Evolutionary conservation across 805 yeast species (phyloP), one percentile per base, ranked within the genome.

Genomic region (Candida endomychidarum): DNA sequence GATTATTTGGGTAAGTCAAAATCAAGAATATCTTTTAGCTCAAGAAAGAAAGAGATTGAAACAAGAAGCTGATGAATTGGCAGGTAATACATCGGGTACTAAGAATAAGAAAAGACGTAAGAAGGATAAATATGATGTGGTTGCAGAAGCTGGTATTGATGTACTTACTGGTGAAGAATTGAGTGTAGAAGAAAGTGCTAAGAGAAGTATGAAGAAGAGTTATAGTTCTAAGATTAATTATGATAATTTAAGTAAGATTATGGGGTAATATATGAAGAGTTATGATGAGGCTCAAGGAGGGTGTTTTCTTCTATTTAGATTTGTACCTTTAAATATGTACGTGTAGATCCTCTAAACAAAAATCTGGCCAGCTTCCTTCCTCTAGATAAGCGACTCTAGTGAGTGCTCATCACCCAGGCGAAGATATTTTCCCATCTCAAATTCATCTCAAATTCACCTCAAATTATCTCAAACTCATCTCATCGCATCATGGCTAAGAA

Each of bases 171-270:
- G 67, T 5, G 75, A 67, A 32, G 58, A 68, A 6, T 58, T 73
- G 22, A 67, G 86, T 2, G 86, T 96, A 0, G 87, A 85, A 1
- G 95, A 84, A 38, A 81, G 84, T 54, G 93, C 93, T 2, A 83
- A 78, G 55, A 78, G 36, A 20, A 14, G 8, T 12, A 29, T 28
- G 21, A 84, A 81, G 61, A 82, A 86, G 54, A 72, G 85, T 5
- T 81, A 83, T 49, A 86, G 96, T 19, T 85, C 83, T 64, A 93
- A 93, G 70, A 85, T 93, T 60, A 93, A 93, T 61, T 93, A 93
- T 60, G 81, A 76, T 34, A 89, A 91, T 4, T 77, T 91, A 39
- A 82, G 81, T 20, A 22, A 22, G 19, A 15, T 35, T 15, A 23
- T 34, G 10, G 19, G 30, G 17, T 16, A 4, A 27, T n/a, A n/a